These are phyloP conservation scores for Adansonia madagascariensis DNA, from an alignment of 441 rosid genomes.

Conservation along the genomic window DNA sequence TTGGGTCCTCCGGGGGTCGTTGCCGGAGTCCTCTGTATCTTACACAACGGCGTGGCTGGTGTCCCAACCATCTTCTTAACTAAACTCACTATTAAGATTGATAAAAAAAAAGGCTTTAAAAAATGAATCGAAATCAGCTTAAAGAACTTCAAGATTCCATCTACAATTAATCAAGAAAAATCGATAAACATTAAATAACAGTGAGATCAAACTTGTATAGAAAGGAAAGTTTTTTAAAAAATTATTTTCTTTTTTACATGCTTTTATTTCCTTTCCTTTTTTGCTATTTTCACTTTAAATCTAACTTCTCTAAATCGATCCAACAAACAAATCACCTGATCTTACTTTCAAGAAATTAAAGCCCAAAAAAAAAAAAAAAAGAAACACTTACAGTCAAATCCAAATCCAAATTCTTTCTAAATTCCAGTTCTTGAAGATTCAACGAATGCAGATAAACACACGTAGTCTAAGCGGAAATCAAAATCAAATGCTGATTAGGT, in stretches of 20 bases:
- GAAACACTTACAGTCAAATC: conserved; percentile 27
- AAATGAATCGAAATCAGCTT: not conserved
- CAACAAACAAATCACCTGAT: conserved; percentile 31
- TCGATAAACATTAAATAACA: conserved; percentile 13
- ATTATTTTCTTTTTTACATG: not conserved
- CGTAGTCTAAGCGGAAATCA: not conserved
- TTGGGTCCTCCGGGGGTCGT: conserved; percentile 66
- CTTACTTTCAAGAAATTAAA: not conserved
- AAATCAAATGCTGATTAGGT: conserved; percentile 8
- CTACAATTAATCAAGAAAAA: conserved; percentile 24
- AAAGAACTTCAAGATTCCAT: conserved; percentile 20
- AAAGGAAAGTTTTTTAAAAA: not conserved
- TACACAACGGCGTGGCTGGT: conserved; percentile 67
- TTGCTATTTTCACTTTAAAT: conserved; percentile 3
- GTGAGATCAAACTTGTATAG: conserved; percentile 14
- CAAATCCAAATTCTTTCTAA: conserved; percentile 1
- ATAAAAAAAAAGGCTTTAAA: not conserved
- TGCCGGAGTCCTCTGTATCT: conserved; percentile 56
- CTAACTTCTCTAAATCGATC: not conserved
- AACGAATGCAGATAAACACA: not conserved
- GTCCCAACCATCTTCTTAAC: conserved; percentile 59
- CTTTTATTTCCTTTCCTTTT: conserved; percentile 19
- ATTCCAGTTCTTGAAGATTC: conserved; percentile 31
- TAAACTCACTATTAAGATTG: not conserved
- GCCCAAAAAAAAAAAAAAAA: not conserved